These are phyloP conservation scores for Trametes maxima DNA, from an alignment of 768 basidiomycete species.

Conservation along the genomic window DNA sequence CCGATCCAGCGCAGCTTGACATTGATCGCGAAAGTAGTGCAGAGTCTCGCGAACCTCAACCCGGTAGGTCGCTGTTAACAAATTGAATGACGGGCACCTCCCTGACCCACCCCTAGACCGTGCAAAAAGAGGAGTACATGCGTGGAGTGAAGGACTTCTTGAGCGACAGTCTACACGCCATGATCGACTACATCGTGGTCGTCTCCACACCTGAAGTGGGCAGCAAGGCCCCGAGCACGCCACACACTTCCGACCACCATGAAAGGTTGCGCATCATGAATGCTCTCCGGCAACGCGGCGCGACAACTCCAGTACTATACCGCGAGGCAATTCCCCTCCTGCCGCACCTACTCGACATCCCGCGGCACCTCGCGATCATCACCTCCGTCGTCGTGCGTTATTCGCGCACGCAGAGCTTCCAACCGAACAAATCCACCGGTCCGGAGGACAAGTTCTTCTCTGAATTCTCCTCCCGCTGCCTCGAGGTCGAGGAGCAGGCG, in stretches of 20 bases:
- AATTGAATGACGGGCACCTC: neutral
- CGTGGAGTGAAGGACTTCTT: slow-evolving; percentile 75
- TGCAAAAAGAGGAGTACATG: slow-evolving; percentile 84
- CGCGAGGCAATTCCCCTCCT: slow-evolving; percentile 72
- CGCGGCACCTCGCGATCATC: slow-evolving; percentile 75
- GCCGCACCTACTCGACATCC: slow-evolving; percentile 76
- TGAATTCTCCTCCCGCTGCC: slow-evolving; percentile 62
- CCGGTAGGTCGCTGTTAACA: slow-evolving; percentile 46
- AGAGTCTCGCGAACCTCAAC: slow-evolving; percentile 86
- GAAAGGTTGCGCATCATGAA: slow-evolving; percentile 51
- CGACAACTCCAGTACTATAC: slow-evolving; percentile 56
- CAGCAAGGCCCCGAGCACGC: slow-evolving; percentile 22
- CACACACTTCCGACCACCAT: slow-evolving; percentile 37
- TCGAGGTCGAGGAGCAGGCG: slow-evolving; percentile 71
- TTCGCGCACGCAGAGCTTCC: slow-evolving; percentile 42
- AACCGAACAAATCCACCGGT: neutral
- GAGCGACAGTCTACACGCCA: slow-evolving; percentile 58
- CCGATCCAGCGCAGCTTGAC: slow-evolving; percentile 81
- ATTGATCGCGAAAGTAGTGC: slow-evolving; percentile 85
- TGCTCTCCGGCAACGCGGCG: slow-evolving; percentile 58
- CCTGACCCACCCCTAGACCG: slow-evolving; percentile 40
- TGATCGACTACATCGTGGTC: slow-evolving; percentile 77
- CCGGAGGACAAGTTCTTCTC: slow-evolving; percentile 44
- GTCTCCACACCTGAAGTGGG: slow-evolving; percentile 58
- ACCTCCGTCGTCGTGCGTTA: slow-evolving; percentile 76